A percentile compares a stretch with the other conserved stretches of the same genome.
Conservation (phyloP, 2,329 filamentous ascomycete species). For the Pestalotiopsis sp. region DNA sequence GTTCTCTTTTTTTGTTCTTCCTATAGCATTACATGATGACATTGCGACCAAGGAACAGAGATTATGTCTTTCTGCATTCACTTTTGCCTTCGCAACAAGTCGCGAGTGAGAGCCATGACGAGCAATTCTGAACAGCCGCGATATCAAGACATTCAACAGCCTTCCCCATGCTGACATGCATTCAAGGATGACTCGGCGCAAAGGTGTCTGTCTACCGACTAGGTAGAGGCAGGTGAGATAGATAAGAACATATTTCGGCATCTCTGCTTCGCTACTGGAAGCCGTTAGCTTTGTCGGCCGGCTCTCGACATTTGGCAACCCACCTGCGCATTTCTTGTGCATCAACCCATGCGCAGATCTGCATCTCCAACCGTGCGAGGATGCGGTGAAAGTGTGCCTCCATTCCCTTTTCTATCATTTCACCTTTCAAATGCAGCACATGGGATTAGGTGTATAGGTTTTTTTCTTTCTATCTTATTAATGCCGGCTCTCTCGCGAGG, state of each 20-base stretch:
- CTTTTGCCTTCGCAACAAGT: neutral
- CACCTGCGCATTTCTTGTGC: neutral
- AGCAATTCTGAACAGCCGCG: too few relatives aligned
- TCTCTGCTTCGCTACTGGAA: neutral
- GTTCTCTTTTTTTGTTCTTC: conserved; percentile 31
- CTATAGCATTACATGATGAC: conserved; percentile 28
- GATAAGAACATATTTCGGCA: neutral
- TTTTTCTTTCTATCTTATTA: too few relatives aligned
- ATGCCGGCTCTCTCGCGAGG: too few relatives aligned
- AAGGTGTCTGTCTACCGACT: neutral
- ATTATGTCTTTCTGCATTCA: neutral
- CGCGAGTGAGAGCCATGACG: too few relatives aligned
- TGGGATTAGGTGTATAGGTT: too few relatives aligned
- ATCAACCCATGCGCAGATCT: conserved; percentile 5
- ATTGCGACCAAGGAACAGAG: conserved; percentile 7
- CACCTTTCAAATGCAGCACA: too few relatives aligned
- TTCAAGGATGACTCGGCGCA: neutral
- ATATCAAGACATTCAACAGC: too few relatives aligned
- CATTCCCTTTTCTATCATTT: neutral
- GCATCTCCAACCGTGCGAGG: conserved; percentile 7
- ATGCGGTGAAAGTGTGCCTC: conserved; percentile 5
- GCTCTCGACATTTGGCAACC: neutral
- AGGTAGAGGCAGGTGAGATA: neutral
- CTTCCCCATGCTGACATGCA: neutral
- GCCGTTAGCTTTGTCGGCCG: too few relatives aligned